A percentile compares a stretch with the other conserved stretches of the same genome.
Evolutionary conservation across 2,329 filamentous ascomycete species (phyloP).

Genomic region (Passalora sequoiae): DNA sequence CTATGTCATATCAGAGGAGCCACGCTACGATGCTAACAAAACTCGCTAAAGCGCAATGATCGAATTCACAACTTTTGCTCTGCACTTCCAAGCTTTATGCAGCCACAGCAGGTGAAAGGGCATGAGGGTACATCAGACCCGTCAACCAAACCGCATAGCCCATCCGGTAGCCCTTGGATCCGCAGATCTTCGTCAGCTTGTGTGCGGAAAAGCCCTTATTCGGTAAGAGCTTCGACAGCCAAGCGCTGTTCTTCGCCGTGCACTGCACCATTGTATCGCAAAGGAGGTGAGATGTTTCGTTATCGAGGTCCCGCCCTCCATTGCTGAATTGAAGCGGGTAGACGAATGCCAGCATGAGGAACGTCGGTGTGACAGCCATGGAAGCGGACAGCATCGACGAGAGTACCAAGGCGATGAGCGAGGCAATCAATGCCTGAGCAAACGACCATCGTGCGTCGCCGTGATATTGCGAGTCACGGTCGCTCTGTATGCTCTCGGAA

Average conservation of each 20-base stretch:
- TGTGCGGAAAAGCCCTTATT: not conserved
- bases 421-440: not conserved
- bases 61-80: not conserved
- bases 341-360: constrained; percentile 7
- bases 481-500: too few species aligned
- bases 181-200: not conserved
- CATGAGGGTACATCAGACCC: constrained; percentile 2
- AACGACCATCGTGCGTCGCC: too few species aligned
- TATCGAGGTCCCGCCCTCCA: too few species aligned
- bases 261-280: constrained; percentile 6
- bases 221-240: constrained; percentile 1
- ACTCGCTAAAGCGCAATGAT: not conserved
- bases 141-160: not conserved
- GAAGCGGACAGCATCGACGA: not conserved
- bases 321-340: not conserved
- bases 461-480: too few species aligned
- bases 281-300: too few species aligned
- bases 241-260: constrained; percentile 8
- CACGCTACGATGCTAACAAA: not conserved
- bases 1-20: not conserved
- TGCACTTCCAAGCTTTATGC: not conserved
- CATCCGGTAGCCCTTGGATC: not conserved
- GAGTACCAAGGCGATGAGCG: not conserved
- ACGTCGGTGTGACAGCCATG: not conserved
- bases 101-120: not conserved